Base-by-base conservation (phyloP, 1,284 basidiomycete species). In the Tilletia indica region DNA sequence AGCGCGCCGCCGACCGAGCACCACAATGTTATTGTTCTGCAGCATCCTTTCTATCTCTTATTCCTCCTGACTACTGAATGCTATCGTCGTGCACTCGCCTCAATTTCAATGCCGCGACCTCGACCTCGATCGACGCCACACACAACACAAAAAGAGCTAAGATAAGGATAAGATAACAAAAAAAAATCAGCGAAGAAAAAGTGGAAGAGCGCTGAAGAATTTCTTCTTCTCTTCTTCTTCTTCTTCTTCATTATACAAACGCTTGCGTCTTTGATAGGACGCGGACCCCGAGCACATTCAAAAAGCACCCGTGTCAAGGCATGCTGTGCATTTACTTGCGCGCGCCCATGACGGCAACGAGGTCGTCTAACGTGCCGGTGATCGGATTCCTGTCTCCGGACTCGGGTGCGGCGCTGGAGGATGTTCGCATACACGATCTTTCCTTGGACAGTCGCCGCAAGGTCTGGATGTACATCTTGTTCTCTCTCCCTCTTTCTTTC, bases 301-400 rank as follows among this genome's bases (percentile, higher is more conserved):
- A 64, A 64, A 64, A 64, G 61, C 61, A 64, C 61, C 61, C 61
- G 36, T 42, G 61, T 34, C 61, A 64, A 64, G 61, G 61, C 34
- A 34, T 31, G 19, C 56, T 34, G 56, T 39, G 31, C 61, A 19
- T 34, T 6, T 34, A 36, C 36, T 34, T 38, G 61, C 31, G 38
- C 11, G 19, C 61, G 61, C 61, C 61, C 61, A 64, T 64, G 61
- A 64, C 61, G 61, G 61, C 61, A 42, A 36, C 36, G 61, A 16
- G 61, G 61, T 64, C 61, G 61, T 64, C 61, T 64, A 39, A 36
- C 61, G 61, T 64, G 61, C 61, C 61, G 61, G 61, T 64, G 61
- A 64, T n/a, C 34, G 38, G 39, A 5, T 38, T 39, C 21, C 36
- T 42, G 61, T 34, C 11, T 39, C 36, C 38, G 61, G 61, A 64